A percentile compares a stretch with the other conserved stretches of the same genome.
Conservation (phyloP, 1,284 basidiomycete genomes). For the Somion occarium region DNA sequence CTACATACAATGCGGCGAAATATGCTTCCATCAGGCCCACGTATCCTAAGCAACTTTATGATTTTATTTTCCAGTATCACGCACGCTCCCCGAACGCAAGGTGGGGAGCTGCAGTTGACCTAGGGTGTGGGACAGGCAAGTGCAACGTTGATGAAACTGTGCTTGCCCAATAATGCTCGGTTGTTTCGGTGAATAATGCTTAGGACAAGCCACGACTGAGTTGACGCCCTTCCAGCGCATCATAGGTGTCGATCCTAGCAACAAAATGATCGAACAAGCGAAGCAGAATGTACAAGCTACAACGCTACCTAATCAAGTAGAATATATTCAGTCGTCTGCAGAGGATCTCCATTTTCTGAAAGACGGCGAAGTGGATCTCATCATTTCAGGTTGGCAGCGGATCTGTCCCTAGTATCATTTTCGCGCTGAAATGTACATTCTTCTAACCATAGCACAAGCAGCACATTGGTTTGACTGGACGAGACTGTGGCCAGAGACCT, state of each 20-base stretch:
- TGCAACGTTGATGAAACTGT: not conserved
- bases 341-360: conserved; percentile 53
- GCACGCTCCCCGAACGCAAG: conserved; percentile 30
- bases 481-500: conserved; percentile 66
- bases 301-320: conserved; percentile 24
- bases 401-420: not conserved
- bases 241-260: conserved; percentile 70
- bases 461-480: conserved; percentile 86
- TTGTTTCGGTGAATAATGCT: too few relatives aligned
- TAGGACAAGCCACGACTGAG: conserved; percentile 65
- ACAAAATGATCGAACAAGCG: conserved; percentile 70
- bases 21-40: conserved; percentile 66
- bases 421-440: not conserved
- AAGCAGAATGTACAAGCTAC: conserved; percentile 29
- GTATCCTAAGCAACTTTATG: conserved; percentile 61
- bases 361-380: conserved; percentile 64
- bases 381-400: conserved; percentile 57
- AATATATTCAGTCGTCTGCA: conserved; percentile 47
- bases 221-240: conserved; percentile 60
- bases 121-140: conserved; percentile 82
- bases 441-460: conserved; percentile 60
- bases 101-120: conserved; percentile 62
- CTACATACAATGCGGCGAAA: conserved; percentile 55
- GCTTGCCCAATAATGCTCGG: not conserved
- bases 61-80: conserved; percentile 59